Conservation (phyloP, 2,329 filamentous ascomycete species). For the Endoconidiophora laricicola region DNA sequence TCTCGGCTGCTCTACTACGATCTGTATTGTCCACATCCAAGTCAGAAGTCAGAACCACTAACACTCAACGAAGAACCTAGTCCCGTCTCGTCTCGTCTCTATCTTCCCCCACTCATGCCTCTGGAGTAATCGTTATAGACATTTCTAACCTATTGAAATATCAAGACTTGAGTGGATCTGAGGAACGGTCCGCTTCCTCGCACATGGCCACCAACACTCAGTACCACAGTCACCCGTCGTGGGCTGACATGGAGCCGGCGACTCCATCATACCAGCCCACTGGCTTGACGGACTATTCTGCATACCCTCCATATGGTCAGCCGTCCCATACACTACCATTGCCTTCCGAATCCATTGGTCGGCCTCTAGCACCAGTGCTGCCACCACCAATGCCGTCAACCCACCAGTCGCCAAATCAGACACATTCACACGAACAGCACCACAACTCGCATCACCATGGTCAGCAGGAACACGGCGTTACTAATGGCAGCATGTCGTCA, state of each 20-base stretch:
- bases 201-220: slow-evolving; percentile 7
- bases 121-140: too few species aligned
- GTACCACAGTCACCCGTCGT: slow-evolving; percentile 1
- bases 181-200: not conserved
- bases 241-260: not conserved
- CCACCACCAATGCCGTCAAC: slow-evolving; percentile 15
- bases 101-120: too few species aligned
- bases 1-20: too few species aligned
- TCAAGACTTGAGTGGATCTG: too few species aligned
- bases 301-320: slow-evolving; percentile 1
- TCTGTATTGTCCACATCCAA: too few species aligned
- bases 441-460: not conserved
- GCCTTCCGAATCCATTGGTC: slow-evolving; percentile 31
- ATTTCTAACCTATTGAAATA: too few species aligned
- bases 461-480: too few species aligned
- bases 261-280: not conserved
- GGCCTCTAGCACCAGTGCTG: slow-evolving; percentile 35
- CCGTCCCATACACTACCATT: slow-evolving; percentile 16
- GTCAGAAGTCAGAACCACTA: too few species aligned
- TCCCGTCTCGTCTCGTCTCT: too few species aligned
- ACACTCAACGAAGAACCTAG: too few species aligned
- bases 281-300: slow-evolving; percentile 1
- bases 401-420: slow-evolving; percentile 21
- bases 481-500: not conserved
- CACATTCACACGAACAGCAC: slow-evolving; percentile 31